Evolutionary conservation across 805 yeast genomes (phyloP).

Genomic region (Starmerella cellae): DNA sequence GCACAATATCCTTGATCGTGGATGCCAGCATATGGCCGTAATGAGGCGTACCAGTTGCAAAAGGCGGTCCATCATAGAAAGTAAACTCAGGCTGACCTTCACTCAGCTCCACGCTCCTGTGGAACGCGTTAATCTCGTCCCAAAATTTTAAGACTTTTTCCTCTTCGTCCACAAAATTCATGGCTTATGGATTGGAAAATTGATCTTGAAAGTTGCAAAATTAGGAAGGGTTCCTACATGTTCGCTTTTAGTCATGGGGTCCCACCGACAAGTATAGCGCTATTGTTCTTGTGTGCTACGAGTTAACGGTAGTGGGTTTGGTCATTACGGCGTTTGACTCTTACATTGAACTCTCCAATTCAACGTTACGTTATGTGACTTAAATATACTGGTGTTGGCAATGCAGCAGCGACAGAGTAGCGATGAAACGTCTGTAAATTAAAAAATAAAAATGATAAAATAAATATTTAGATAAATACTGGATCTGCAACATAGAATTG

Average conservation of each 20-base stretch:
- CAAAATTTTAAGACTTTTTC: constrained; percentile 67
- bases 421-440: not conserved
- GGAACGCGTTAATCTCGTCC: constrained; percentile 92
- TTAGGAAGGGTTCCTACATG: not conserved
- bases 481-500: too few relatives aligned
- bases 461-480: too few relatives aligned
- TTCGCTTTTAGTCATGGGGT: not conserved
- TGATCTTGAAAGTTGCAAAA: not conserved
- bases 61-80: constrained; percentile 98
- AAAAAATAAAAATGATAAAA: too few relatives aligned
- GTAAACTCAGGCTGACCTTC: constrained; percentile 78
- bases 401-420: too few relatives aligned
- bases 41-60: constrained; percentile 98
- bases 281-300: too few relatives aligned
- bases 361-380: too few relatives aligned
- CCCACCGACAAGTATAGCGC: not conserved
- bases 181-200: constrained; percentile 9
- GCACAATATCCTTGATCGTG: constrained; percentile 92
- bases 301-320: too few relatives aligned
- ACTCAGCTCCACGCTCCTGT: constrained; percentile 66
- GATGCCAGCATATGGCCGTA: constrained; percentile 96
- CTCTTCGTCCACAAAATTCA: constrained; percentile 74
- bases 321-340: too few relatives aligned
- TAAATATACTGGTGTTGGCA: too few relatives aligned
- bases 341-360: too few relatives aligned